These are phyloP conservation scores for Bipolaris zeicola DNA, from an alignment of 2,329 filamentous ascomycete genomes.

Conservation along the genomic window DNA sequence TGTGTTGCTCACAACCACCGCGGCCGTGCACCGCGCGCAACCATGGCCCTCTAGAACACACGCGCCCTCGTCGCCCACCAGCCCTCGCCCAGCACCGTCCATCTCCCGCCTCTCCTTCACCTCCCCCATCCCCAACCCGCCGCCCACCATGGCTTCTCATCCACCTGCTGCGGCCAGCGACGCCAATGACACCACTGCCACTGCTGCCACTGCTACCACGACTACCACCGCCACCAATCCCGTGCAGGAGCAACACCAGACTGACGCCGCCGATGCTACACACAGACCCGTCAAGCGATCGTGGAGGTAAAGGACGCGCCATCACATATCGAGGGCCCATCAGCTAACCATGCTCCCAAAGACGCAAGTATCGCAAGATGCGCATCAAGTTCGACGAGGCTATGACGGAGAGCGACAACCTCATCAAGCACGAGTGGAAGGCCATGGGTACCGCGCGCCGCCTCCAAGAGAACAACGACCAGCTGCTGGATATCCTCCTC, in stretches of 20 bases:
- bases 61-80: background rate
- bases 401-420: constrained; percentile 79
- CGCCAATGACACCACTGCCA: background rate
- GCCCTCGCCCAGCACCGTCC: background rate
- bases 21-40: constrained; percentile 12
- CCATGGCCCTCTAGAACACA: constrained; percentile 8
- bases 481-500: constrained; percentile 83
- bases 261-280: constrained; percentile 28
- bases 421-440: constrained; percentile 81
- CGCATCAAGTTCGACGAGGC: constrained; percentile 76
- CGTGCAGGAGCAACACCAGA: constrained; percentile 6
- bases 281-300: constrained; percentile 45
- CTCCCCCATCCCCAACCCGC: constrained; percentile 6
- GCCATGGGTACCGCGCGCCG: constrained; percentile 80
- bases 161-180: constrained; percentile 6
- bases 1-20: constrained; percentile 19
- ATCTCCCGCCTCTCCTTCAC: background rate
- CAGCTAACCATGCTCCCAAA: constrained; percentile 20
- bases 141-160: constrained; percentile 38
- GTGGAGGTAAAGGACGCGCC: constrained; percentile 41
- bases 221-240: background rate
- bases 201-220: background rate
- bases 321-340: background rate
- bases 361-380: constrained; percentile 95
- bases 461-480: constrained; percentile 89